These are phyloP conservation scores for Arthroderma sp. DNA, from an alignment of 2,329 filamentous ascomycete genomes.

Conservation along the genomic window DNA sequence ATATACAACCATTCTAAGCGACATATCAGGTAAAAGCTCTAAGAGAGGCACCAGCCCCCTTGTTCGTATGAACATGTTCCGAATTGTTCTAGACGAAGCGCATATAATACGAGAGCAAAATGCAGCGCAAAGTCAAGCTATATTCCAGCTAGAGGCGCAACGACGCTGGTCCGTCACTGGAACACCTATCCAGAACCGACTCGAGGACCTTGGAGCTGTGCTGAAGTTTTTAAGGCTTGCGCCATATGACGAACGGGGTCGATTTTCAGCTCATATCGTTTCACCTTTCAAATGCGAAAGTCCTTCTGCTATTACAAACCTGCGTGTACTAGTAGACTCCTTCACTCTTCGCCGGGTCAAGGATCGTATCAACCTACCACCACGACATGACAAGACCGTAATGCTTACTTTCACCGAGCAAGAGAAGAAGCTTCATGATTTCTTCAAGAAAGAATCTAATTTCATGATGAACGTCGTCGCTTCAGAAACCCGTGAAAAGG, in stretches of 20 bases:
- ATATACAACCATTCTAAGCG: constrained; percentile 75
- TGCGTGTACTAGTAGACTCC: constrained; percentile 84
- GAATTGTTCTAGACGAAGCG: constrained; percentile 86
- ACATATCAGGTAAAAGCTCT: constrained; percentile 54
- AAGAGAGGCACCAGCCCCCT: constrained; percentile 52
- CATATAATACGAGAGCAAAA: constrained; percentile 83
- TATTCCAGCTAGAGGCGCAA: constrained; percentile 65
- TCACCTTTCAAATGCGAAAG: constrained; percentile 79
- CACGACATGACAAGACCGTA: constrained; percentile 59
- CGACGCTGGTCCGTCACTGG: constrained; percentile 95
- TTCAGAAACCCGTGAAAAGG: constrained; percentile 50
- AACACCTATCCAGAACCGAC: constrained; percentile 84
- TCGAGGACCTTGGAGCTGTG: constrained; percentile 79
- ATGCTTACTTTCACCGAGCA: constrained; percentile 62
- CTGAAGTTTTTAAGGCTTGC: constrained; percentile 73
- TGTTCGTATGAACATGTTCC: constrained; percentile 76
- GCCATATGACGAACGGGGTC: constrained; percentile 67
- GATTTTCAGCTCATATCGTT: constrained; percentile 70
- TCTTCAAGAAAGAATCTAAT: constrained; percentile 70
- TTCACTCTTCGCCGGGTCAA: constrained; percentile 85
- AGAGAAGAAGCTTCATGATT: constrained; percentile 67
- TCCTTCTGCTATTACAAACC: constrained; percentile 54
- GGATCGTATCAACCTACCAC: constrained; percentile 74
- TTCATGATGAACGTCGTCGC: constrained; percentile 68
- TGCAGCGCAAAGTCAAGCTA: constrained; percentile 72